Evolutionary conservation across 2,329 filamentous ascomycete genomes (phyloP), one percentile per base, ranked within the genome.

Genomic region (Pseudogymnoascus sp.): DNA sequence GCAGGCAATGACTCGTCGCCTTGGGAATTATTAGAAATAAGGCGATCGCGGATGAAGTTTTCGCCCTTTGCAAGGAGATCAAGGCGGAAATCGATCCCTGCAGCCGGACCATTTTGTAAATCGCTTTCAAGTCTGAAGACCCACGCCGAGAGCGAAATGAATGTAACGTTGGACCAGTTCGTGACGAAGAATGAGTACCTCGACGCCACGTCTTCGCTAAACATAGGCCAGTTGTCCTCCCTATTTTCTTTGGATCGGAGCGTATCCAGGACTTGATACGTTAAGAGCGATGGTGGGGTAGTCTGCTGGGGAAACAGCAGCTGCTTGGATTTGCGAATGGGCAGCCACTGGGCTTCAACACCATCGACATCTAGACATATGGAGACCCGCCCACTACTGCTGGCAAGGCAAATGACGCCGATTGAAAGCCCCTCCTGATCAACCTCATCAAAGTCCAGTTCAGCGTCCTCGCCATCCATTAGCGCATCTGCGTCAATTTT

Each of bases 331-430:
- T 80, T 85, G 68, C 76, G 78, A 63, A 80, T 82, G 5, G 83
- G 82, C 18, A 88, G 75, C 85, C 85, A 88, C 70, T 87, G 82
- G n/a, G 85, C 85, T 70, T 88, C 82, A 14, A 87, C 79, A 1
- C 84, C 84, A 8, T 86, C 81, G 1, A 85, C 68, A 67, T 88
- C 85, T 11, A 88, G 76, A 67, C 84, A 87, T 38, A 88, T 77
- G 46, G 84, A 80, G 63, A 87, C 76, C 69, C 84, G 83, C 3
- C 85, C 85, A 67, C 82, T 86, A 2, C 80, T 83, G 1, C 84
- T 84, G 1, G 88, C 75, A 7, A 88, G 73, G 69, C 85, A 87
- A 53, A 88, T 71, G 34, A 87, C 76, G 3, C 82, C 78, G 25
- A 88, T 74, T 1, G 85, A 88, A 16, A 87, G 73, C 3, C 85